A percentile compares a stretch with the other conserved stretches of the same genome.
Evolutionary conservation across 192 early-diverging fungal species (phyloP).

Genomic region (Linnemannia zychae): DNA sequence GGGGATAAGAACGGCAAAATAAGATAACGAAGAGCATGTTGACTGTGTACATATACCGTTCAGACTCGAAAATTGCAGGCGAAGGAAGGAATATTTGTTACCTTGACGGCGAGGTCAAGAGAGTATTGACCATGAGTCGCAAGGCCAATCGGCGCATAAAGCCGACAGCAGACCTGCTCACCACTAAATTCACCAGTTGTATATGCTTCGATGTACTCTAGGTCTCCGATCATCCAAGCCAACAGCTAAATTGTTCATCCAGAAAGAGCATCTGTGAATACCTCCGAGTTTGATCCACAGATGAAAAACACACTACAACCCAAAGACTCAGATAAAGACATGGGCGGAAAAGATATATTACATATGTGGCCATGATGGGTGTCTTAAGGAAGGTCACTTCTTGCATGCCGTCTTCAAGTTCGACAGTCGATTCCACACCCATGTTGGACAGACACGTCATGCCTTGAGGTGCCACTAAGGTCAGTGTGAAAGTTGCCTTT

Average conservation of each 20-base stretch:
- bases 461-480: conserved; percentile 55
- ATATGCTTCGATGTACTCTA: conserved; percentile 59
- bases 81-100: neutral
- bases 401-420: conserved; percentile 35
- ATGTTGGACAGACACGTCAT: conserved; percentile 69
- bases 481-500: conserved; percentile 69
- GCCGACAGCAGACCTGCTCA: conserved; percentile 49
- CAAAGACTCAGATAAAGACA: neutral
- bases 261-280: neutral
- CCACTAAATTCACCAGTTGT: conserved; percentile 57
- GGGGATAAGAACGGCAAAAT: neutral
- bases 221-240: conserved; percentile 66
- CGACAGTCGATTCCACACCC: conserved; percentile 38
- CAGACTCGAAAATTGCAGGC: neutral
- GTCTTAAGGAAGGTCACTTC: conserved; percentile 54
- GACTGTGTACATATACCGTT: neutral
- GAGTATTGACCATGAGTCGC: conserved; percentile 47
- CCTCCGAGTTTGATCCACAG: neutral
- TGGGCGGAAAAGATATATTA: neutral
- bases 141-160: conserved; percentile 63
- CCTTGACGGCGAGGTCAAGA: conserved; percentile 47
- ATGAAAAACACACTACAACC: too few species aligned
- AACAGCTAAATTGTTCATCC: conserved; percentile 59
- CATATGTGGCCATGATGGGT: conserved; percentile 54
- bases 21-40: neutral